A percentile compares a stretch with the other conserved stretches of the same genome.
phyloP scores from a whole-genome alignment of 345 rosid genomes.

The Murraya paniculata region DNA sequence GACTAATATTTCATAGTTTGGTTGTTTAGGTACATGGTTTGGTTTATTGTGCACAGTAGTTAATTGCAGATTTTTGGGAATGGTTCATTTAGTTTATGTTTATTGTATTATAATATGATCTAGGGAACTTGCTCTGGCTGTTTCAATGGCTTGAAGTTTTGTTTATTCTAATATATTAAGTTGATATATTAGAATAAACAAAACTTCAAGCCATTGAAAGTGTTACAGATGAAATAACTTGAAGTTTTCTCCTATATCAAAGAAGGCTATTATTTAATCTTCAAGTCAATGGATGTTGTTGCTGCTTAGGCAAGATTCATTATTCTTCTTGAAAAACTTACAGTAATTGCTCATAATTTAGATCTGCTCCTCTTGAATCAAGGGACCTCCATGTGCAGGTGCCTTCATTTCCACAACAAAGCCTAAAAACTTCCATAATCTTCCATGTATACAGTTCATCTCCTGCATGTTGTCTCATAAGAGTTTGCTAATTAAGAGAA shows the following conservation, averaged over 20 bases:
- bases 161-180: constrained; percentile 5
- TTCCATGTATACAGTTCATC: constrained; percentile 1
- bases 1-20: constrained; percentile 4
- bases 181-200: too few relatives aligned
- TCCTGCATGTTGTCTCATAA: constrained; percentile 11
- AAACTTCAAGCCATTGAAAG: too few relatives aligned
- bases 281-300: constrained; percentile 20
- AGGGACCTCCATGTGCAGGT: constrained; percentile 31
- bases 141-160: constrained; percentile 2
- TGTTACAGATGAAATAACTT: too few relatives aligned
- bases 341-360: not conserved
- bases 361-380: not conserved
- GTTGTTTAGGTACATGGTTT: constrained; percentile 12
- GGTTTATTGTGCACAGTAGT: constrained; percentile 6
- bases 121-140: constrained; percentile 9
- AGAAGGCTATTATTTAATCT: constrained; percentile 9
- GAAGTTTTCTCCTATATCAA: not conserved
- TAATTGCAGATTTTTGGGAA: constrained; percentile 10
- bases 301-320: constrained; percentile 7
- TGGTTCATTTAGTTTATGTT: constrained; percentile 11
- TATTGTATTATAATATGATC: not conserved
- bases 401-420: constrained; percentile 12
- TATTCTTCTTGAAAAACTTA: constrained; percentile 6
- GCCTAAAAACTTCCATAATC: not conserved
- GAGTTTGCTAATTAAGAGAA: not conserved